Evolutionary conservation across 208 protist species (phyloP).

Genomic region (Sergeia podlipaevii): DNA sequence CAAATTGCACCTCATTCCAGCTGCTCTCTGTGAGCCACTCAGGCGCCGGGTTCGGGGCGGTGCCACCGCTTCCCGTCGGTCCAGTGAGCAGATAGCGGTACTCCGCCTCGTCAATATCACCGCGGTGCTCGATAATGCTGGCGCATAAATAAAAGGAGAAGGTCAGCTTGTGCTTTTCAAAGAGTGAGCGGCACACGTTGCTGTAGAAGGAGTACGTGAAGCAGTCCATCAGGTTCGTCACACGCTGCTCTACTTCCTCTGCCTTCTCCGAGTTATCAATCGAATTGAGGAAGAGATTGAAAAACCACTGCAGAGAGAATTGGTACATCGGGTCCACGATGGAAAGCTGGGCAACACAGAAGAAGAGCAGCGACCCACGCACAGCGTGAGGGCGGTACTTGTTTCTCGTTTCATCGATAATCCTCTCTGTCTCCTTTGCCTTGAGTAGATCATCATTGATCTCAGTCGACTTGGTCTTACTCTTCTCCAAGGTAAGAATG

Average conservation of each 20-base stretch:
- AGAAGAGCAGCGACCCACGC: conserved; percentile 95
- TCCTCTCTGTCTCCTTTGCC: conserved; percentile 91
- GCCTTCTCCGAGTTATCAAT: conserved; percentile 74
- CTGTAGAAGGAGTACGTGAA: conserved; percentile 97
- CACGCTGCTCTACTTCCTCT: conserved; percentile 70
- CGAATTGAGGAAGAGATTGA: conserved; percentile 92
- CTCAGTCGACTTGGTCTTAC: conserved; percentile 94
- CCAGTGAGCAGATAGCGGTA: conserved; percentile 92
- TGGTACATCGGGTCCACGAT: conserved; percentile 97
- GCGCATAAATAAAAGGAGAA: conserved; percentile 97
- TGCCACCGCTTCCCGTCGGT: conserved; percentile 48
- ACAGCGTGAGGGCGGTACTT: conserved; percentile 95
- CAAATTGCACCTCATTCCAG: conserved; percentile 93
- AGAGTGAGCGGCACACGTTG: conserved; percentile 98
- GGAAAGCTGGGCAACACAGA: conserved; percentile 95
- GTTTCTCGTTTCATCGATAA: conserved; percentile 96
- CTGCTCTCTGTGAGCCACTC: conserved; percentile 93
- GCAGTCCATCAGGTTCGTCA: conserved; percentile 92
- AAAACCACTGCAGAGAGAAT: conserved; percentile 98
- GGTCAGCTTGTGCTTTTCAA: conserved; percentile 97
- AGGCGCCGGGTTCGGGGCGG: conserved; percentile 81
- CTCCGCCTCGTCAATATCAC: conserved; percentile 81
- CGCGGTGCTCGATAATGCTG: conserved; percentile 77
- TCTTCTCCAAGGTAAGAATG: conserved; percentile 95
- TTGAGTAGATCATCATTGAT: conserved; percentile 94